Conservation (phyloP, 2,329 filamentous ascomycete genomes). For the Celoporthe dispersa region DNA sequence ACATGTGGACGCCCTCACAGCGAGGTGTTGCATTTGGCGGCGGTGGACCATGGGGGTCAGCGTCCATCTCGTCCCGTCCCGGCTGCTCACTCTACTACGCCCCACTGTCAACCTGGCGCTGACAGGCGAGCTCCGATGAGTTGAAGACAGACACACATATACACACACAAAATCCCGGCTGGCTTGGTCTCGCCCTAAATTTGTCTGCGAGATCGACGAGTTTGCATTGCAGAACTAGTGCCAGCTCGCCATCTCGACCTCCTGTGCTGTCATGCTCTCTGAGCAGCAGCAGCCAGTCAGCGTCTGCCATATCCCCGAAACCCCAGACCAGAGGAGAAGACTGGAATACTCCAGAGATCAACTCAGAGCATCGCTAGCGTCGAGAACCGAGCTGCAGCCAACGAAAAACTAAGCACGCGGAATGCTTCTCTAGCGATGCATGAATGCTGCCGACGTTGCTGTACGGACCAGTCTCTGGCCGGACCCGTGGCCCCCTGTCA, state of each 20-base stretch:
- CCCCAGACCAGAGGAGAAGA: neutral
- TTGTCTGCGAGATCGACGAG: neutral
- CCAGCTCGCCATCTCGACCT: neutral
- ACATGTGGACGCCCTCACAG: conserved; percentile 9
- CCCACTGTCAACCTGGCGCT: conserved; percentile 13
- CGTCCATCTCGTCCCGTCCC: conserved; percentile 8
- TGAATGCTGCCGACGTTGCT: conserved; percentile 6
- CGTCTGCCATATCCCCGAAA: neutral
- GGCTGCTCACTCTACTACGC: conserved; percentile 17
- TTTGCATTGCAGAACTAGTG: neutral
- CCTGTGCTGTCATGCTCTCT: neutral
- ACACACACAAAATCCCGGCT: neutral
- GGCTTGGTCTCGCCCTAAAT: neutral
- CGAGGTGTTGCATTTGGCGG: conserved; percentile 7
- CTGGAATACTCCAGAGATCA: neutral
- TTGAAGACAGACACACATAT: neutral
- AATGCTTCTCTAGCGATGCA: neutral
- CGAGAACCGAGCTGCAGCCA: neutral
- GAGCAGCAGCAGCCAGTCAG: neutral
- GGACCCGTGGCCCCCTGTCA: conserved; percentile 12
- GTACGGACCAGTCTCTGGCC: conserved; percentile 14
- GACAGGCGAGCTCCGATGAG: conserved; percentile 27
- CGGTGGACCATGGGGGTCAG: conserved; percentile 15
- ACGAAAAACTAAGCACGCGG: neutral
- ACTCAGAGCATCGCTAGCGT: neutral